Evolutionary conservation across 1,284 basidiomycete species (phyloP).

Genomic region (Tilletia indica): DNA sequence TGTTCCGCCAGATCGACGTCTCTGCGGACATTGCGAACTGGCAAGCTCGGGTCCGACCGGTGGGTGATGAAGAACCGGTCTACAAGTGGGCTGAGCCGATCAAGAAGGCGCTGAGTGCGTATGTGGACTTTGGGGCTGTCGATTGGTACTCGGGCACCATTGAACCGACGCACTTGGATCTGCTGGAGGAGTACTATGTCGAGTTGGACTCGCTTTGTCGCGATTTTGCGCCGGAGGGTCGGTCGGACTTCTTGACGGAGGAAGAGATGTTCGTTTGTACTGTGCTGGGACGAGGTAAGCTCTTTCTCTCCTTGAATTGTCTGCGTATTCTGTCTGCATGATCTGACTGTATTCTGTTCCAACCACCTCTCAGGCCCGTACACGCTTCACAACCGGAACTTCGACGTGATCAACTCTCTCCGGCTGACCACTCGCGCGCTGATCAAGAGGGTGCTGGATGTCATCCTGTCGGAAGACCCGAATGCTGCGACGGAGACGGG

Average conservation of each 20-base stretch:
- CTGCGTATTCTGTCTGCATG: not conserved
- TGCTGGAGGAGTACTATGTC: slow-evolving; percentile 14
- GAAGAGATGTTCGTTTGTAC: slow-evolving; percentile 5
- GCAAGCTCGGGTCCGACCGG: not conserved
- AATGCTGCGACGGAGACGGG: not conserved
- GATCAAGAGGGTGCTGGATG: slow-evolving; percentile 6
- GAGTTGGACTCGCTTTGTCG: slow-evolving; percentile 6
- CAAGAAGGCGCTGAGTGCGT: not conserved
- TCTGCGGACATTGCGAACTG: slow-evolving; percentile 13
- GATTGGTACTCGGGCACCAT: not conserved
- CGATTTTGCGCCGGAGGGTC: slow-evolving; percentile 15
- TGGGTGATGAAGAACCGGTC: not conserved
- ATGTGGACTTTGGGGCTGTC: not conserved
- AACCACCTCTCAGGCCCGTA: not conserved
- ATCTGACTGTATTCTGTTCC: not conserved
- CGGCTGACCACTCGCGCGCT: not conserved
- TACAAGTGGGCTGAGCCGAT: slow-evolving; percentile 8
- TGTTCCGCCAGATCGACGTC: slow-evolving; percentile 16
- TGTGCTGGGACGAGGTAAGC: slow-evolving; percentile 9
- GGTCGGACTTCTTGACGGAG: slow-evolving; percentile 9
- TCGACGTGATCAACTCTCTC: slow-evolving; percentile 6
- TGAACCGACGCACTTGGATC: not conserved
- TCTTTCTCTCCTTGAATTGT: not conserved
- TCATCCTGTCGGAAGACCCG: not conserved
- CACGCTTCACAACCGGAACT: slow-evolving; percentile 7